Conservation (phyloP, 352 stramenopile species). For the Phytophthora nicotianae region DNA sequence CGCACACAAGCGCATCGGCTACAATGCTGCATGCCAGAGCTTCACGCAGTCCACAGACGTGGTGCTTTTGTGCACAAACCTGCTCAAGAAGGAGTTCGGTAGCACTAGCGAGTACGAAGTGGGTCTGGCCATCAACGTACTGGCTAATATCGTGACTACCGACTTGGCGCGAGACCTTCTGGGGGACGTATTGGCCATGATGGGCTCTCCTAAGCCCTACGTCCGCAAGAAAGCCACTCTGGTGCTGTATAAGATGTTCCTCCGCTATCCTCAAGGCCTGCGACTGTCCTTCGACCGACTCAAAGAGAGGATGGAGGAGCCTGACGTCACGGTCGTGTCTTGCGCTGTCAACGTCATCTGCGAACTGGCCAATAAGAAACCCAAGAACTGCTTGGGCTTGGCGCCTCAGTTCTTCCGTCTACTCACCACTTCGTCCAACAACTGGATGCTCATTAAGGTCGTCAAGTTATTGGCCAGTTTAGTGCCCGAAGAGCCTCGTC, state of each 20-base stretch:
- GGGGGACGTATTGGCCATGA: slow-evolving; percentile 91
- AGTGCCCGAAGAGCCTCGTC: slow-evolving; percentile 96
- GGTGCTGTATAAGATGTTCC: slow-evolving; percentile 98
- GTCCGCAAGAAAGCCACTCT: slow-evolving; percentile 98
- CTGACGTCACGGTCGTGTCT: slow-evolving; percentile 95
- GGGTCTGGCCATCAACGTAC: slow-evolving; percentile 97
- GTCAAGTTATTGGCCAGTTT: slow-evolving; percentile 98
- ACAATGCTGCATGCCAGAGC: slow-evolving; percentile 95
- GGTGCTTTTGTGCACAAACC: slow-evolving; percentile 98
- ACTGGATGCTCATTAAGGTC: slow-evolving; percentile 99
- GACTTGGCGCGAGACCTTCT: slow-evolving; percentile 96
- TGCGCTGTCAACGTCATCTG: slow-evolving; percentile 99
- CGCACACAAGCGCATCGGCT: slow-evolving; percentile 96
- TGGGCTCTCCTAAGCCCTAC: slow-evolving; percentile 95
- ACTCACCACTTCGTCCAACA: slow-evolving; percentile 98
- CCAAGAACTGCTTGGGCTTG: slow-evolving; percentile 98
- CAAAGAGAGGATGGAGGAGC: slow-evolving; percentile 96
- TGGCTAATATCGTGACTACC: slow-evolving; percentile 98
- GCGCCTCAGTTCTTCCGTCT: slow-evolving; percentile 98
- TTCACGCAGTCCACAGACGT: slow-evolving; percentile 98
- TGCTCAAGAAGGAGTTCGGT: slow-evolving; percentile 98
- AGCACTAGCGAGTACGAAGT: slow-evolving; percentile 95
- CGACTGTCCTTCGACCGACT: slow-evolving; percentile 98
- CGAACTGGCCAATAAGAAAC: slow-evolving; percentile 98
- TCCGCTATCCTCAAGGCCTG: slow-evolving; percentile 98